A percentile compares a stretch with the other conserved stretches of the same genome.
Evolutionary conservation across 495 filamentous ascomycete species (phyloP).

Genomic region (Massariosphaeria phaeospora): DNA sequence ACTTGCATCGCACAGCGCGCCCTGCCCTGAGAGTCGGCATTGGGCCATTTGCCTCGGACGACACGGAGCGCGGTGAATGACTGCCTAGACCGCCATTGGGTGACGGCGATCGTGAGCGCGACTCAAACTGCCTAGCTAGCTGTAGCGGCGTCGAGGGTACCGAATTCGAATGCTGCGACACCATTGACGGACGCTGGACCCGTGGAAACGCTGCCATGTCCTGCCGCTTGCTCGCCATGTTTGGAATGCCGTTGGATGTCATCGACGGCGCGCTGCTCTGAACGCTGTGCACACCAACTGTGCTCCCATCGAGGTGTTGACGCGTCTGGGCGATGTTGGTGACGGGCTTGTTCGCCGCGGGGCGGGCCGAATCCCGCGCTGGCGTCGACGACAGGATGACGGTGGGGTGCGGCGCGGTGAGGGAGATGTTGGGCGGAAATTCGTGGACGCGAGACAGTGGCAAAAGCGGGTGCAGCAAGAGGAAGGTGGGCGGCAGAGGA

Average conservation of each 20-base stretch:
- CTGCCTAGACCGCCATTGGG: slow-evolving; percentile 62
- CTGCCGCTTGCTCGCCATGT: slow-evolving; percentile 20
- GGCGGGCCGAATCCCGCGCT: slow-evolving; percentile 24
- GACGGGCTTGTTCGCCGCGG: slow-evolving; percentile 20
- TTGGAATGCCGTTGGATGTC: slow-evolving; percentile 24
- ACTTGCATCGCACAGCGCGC: slow-evolving; percentile 64
- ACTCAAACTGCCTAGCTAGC: slow-evolving; percentile 75
- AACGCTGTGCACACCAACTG: slow-evolving; percentile 8
- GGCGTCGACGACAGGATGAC: slow-evolving; percentile 29
- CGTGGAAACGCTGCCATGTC: slow-evolving; percentile 10
- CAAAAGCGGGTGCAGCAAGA: slow-evolving; percentile 22
- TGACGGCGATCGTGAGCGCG: slow-evolving; percentile 80
- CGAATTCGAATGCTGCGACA: slow-evolving; percentile 73
- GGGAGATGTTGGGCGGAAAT: slow-evolving; percentile 2
- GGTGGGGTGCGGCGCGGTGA: slow-evolving; percentile 8
- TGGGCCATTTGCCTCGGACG: slow-evolving; percentile 76
- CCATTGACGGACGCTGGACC: slow-evolving; percentile 32
- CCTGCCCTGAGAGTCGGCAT: slow-evolving; percentile 58
- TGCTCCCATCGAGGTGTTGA: slow-evolving; percentile 32
- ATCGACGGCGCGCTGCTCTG: slow-evolving; percentile 28
- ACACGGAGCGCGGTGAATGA: slow-evolving; percentile 83
- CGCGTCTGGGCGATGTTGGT: slow-evolving; percentile 12
- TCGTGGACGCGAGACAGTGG: slow-evolving; percentile 14
- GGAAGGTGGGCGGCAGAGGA: background rate
- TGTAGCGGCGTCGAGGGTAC: slow-evolving; percentile 93